Conservation (phyloP, 1,284 basidiomycete genomes). For the Waitea zeae region DNA sequence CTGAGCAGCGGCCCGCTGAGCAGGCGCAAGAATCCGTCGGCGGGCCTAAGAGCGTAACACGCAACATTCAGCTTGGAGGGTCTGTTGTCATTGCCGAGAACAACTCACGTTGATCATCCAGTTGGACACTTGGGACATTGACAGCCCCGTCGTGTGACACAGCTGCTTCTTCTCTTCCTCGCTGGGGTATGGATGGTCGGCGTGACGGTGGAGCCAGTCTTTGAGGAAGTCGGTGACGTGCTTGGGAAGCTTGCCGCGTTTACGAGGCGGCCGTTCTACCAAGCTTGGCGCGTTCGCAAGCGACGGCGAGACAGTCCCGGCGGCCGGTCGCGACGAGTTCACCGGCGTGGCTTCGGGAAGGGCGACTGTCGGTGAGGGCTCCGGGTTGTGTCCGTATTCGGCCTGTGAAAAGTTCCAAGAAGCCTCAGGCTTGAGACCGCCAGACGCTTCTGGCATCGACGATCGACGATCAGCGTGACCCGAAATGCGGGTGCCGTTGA, state of each 20-base stretch:
- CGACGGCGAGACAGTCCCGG: slow-evolving; percentile 15
- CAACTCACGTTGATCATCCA: slow-evolving; percentile 79
- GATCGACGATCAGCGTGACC: not conserved
- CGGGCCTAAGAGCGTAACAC: slow-evolving; percentile 52
- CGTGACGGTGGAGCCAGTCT: slow-evolving; percentile 80
- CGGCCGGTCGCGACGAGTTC: slow-evolving; percentile 6
- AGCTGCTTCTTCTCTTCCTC: slow-evolving; percentile 85
- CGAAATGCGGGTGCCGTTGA: too few relatives aligned
- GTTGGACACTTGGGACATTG: slow-evolving; percentile 79
- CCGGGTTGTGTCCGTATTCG: slow-evolving; percentile 28
- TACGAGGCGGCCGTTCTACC: slow-evolving; percentile 56
- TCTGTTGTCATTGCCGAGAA: slow-evolving; percentile 5
- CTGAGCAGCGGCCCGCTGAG: slow-evolving; percentile 50
- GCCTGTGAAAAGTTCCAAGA: too few relatives aligned
- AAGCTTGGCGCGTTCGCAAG: slow-evolving; percentile 25
- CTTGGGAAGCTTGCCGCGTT: slow-evolving; percentile 78
- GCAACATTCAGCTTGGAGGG: too few relatives aligned
- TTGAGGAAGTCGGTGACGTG: slow-evolving; percentile 81
- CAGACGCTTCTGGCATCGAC: not conserved
- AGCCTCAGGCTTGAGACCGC: too few relatives aligned
- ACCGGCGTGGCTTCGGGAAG: not conserved
- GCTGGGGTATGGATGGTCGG: slow-evolving; percentile 78
- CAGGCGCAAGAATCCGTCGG: slow-evolving; percentile 65
- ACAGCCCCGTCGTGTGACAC: slow-evolving; percentile 70
- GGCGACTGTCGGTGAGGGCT: slow-evolving; percentile 21